These are phyloP conservation scores for Heritiera fomes DNA, from an alignment of 345 rosid species.

Conservation along the genomic window DNA sequence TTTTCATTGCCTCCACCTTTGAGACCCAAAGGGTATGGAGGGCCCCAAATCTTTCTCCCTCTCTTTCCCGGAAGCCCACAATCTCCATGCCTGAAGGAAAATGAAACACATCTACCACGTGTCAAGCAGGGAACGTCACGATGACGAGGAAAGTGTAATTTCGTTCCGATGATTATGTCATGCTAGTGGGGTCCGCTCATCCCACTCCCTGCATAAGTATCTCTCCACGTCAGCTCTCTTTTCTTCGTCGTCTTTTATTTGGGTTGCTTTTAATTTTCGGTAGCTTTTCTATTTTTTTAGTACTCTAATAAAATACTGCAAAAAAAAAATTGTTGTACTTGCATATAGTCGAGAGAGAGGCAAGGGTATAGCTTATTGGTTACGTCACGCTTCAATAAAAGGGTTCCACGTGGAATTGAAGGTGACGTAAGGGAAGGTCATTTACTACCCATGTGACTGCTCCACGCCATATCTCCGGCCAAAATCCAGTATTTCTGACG, in stretches of 20 bases:
- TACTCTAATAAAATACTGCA: no score
- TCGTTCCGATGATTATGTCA: conserved; percentile 36
- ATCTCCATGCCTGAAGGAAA: conserved; percentile 47
- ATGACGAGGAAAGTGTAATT: conserved; percentile 39
- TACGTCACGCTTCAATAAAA: neutral
- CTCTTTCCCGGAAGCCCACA: conserved; percentile 1
- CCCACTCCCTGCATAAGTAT: neutral
- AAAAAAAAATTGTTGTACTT: no score
- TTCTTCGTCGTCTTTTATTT: neutral
- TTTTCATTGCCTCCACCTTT: neutral
- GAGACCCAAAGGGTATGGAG: neutral
- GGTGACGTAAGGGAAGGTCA: neutral
- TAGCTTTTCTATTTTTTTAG: no score
- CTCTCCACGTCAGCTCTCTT: conserved; percentile 23
- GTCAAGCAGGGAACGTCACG: conserved; percentile 33
- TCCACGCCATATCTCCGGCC: neutral
- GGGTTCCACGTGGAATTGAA: neutral
- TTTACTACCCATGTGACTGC: conserved; percentile 6
- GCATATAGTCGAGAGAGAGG: no score
- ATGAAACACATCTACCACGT: conserved; percentile 33
- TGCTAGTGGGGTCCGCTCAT: neutral
- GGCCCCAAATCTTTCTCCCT: neutral
- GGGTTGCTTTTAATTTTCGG: neutral
- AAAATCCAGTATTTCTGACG: conserved; percentile 10
- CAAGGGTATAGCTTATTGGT: neutral